Evolutionary conservation across 2,329 filamentous ascomycete species (phyloP).

Genomic region (Cladosporium sphaerospermum): DNA sequence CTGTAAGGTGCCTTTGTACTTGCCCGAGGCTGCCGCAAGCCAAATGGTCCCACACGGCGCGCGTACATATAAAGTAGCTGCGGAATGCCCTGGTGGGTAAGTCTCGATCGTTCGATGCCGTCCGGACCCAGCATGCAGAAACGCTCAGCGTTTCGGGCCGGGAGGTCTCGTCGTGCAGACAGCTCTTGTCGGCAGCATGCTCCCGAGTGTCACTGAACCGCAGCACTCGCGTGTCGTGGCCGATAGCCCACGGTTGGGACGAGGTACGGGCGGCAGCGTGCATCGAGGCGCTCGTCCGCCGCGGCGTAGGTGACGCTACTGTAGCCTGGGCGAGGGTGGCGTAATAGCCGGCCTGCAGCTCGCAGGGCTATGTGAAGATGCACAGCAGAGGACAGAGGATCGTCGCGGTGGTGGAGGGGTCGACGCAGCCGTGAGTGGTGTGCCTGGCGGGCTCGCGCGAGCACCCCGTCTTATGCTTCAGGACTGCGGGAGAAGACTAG

Average conservation of each 20-base stretch:
- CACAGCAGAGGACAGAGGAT: not conserved
- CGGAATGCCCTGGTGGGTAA: not conserved
- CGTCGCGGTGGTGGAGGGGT: not conserved
- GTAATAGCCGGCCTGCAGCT: not conserved
- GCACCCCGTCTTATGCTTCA: not conserved
- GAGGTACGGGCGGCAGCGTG: conserved; percentile 1
- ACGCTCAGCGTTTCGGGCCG: conserved; percentile 1
- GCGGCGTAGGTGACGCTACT: not conserved
- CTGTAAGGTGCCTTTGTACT: conserved; percentile 1
- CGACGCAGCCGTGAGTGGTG: not conserved
- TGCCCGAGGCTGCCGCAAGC: not conserved
- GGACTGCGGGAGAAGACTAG: not conserved
- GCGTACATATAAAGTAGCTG: conserved; percentile 3
- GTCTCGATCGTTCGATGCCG: conserved; percentile 9
- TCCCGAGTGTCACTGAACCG: no score
- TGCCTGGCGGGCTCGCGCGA: not conserved
- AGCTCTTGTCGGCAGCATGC: not conserved
- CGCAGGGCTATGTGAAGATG: not conserved
- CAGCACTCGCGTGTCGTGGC: no score
- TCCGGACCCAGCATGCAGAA: not conserved
- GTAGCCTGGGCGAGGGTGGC: not conserved
- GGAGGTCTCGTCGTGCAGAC: not conserved
- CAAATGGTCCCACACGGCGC: conserved; percentile 2
- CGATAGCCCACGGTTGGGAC: not conserved
- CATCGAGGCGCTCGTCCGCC: not conserved